phyloP scores from a whole-genome alignment of 352 stramenopile genomes.

The Phytophthora niederhauseri region DNA sequence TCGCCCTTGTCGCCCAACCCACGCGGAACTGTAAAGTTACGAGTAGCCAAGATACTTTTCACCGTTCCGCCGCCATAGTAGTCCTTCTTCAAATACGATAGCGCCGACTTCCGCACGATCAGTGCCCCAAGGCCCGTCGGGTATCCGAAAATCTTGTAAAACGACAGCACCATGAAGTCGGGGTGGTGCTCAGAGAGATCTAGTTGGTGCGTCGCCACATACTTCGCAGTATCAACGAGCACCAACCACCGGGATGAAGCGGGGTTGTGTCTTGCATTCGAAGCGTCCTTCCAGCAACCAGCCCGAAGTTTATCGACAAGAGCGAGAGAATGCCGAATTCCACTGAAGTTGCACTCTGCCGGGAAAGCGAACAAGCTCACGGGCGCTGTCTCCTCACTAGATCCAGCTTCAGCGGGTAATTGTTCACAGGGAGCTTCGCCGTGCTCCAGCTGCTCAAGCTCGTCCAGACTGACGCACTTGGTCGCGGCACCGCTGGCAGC shows the following conservation, averaged over 20 bases:
- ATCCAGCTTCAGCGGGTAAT: background rate
- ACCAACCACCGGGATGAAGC: slow-evolving; percentile 56
- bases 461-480: slow-evolving; percentile 40
- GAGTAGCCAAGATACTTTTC: slow-evolving; percentile 59
- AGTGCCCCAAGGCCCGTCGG: slow-evolving; percentile 70
- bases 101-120: slow-evolving; percentile 47
- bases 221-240: slow-evolving; percentile 77
- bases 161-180: slow-evolving; percentile 80
- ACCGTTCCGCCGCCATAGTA: slow-evolving; percentile 78
- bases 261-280: background rate
- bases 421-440: background rate
- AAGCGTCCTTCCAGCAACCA: slow-evolving; percentile 22
- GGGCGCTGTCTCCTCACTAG: slow-evolving; percentile 4
- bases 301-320: slow-evolving; percentile 48
- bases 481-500: slow-evolving; percentile 30
- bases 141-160: slow-evolving; percentile 88
- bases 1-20: slow-evolving; percentile 20
- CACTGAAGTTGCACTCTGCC: slow-evolving; percentile 84
- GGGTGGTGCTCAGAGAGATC: slow-evolving; percentile 52
- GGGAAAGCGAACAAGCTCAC: slow-evolving; percentile 70
- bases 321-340: slow-evolving; percentile 49
- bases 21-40: slow-evolving; percentile 44
- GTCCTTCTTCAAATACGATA: slow-evolving; percentile 49
- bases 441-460: slow-evolving; percentile 44
- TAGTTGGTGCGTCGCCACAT: slow-evolving; percentile 56